Conservation (phyloP, 345 rosid genomes). For the Populus davidiana region DNA sequence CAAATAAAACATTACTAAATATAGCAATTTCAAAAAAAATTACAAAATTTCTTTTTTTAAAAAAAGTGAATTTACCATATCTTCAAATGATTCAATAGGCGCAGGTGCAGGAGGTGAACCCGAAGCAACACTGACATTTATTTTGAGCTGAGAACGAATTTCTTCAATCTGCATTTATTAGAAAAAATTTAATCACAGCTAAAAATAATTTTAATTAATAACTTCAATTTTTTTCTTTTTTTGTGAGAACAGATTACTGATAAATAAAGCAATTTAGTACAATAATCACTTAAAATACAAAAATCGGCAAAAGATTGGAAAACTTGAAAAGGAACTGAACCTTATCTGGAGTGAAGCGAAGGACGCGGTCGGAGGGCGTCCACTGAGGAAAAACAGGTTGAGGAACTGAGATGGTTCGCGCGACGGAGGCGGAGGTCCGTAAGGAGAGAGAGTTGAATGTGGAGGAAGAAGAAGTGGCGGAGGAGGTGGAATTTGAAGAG, state of each 20-base stretch:
- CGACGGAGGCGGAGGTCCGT: slow-evolving; percentile 8
- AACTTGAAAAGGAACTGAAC: neutral
- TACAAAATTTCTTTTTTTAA: too few species aligned
- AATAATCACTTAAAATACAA: neutral
- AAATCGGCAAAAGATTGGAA: neutral
- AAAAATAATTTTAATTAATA: neutral
- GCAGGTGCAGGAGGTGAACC: slow-evolving; percentile 32
- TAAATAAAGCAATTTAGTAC: neutral
- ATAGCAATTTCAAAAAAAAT: neutral
- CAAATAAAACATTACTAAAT: neutral
- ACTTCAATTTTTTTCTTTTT: neutral
- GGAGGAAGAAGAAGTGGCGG: neutral
- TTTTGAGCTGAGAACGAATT: slow-evolving; percentile 32
- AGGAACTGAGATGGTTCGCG: slow-evolving; percentile 20
- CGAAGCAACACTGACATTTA: slow-evolving; percentile 32
- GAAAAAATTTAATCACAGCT: neutral
- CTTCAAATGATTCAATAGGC: slow-evolving; percentile 36
- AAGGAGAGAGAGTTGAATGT: slow-evolving; percentile 10
- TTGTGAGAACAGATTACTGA: neutral
- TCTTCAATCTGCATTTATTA: slow-evolving; percentile 29
- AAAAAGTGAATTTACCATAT: slow-evolving; percentile 25
- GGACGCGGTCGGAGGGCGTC: slow-evolving; percentile 44
- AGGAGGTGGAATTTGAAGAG: slow-evolving; percentile 9
- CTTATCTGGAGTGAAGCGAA: slow-evolving; percentile 30
- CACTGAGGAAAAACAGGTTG: slow-evolving; percentile 30